Conservation (phyloP, 108 stramenopile species). For the Pseudonitzschia pungens region DNA sequence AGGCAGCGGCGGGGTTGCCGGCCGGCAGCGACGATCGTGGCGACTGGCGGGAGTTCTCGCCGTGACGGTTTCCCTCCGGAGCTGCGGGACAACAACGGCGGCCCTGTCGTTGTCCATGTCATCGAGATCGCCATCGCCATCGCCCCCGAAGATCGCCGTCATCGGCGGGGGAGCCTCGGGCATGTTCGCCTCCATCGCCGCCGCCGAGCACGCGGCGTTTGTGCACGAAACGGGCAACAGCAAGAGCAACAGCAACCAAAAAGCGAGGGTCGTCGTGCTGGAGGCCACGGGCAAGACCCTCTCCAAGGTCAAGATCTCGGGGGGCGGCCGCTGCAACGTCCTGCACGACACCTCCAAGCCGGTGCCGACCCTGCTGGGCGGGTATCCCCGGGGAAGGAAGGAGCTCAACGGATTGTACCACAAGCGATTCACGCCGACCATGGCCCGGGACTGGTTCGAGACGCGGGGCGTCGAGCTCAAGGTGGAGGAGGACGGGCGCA, state of each 20-base stretch:
- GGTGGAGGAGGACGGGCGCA: constrained; percentile 93
- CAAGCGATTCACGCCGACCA: constrained; percentile 75
- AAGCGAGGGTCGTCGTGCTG: constrained; percentile 78
- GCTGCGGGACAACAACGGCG: not conserved
- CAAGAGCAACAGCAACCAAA: not conserved
- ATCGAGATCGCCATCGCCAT: not conserved
- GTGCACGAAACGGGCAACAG: not conserved
- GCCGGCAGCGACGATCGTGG: constrained; percentile 10
- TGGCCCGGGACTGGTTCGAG: constrained; percentile 87
- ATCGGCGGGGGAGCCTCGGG: constrained; percentile 54
- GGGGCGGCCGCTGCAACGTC: constrained; percentile 92
- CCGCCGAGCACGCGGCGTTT: constrained; percentile 22
- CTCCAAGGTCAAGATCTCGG: constrained; percentile 90
- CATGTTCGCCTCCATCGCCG: constrained; percentile 51
- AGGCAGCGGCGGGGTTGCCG: not conserved
- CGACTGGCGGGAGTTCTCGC: constrained; percentile 7
- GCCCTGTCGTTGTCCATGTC: not conserved
- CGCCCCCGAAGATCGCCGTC: constrained; percentile 32
- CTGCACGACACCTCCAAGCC: constrained; percentile 87
- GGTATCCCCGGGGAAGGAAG: constrained; percentile 87
- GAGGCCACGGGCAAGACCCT: constrained; percentile 81
- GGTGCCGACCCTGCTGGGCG: constrained; percentile 62
- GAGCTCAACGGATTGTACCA: constrained; percentile 79
- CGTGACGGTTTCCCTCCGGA: constrained; percentile 1
- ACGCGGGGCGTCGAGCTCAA: constrained; percentile 85